Conservation (phyloP, 2,329 filamentous ascomycete species). For the Aspergillus alliaceus region DNA sequence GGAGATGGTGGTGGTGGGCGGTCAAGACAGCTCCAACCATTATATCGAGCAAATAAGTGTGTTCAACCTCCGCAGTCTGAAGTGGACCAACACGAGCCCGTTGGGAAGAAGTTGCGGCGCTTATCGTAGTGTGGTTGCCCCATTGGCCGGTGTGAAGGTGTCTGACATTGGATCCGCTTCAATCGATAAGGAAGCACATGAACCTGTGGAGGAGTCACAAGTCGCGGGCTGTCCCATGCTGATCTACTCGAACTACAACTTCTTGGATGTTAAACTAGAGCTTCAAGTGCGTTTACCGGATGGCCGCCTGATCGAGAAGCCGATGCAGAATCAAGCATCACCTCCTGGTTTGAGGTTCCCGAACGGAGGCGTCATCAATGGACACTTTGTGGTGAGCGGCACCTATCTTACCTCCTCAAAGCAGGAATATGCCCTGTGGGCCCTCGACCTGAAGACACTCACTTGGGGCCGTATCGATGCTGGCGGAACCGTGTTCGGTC, state of each 20-base stretch:
- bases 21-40: conserved; percentile 95
- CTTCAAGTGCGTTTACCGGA: conserved; percentile 84
- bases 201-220: conserved; percentile 29
- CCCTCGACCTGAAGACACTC: conserved; percentile 80
- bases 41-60: conserved; percentile 99
- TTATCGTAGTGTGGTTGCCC: conserved; percentile 91
- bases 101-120: conserved; percentile 92
- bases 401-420: conserved; percentile 97
- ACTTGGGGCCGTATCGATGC: conserved; percentile 97
- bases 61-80: conserved; percentile 91
- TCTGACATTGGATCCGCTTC: conserved; percentile 46
- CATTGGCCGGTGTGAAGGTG: conserved; percentile 56
- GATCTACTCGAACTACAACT: conserved; percentile 99
- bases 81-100: conserved; percentile 88
- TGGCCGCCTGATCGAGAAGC: conserved; percentile 78
- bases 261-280: conserved; percentile 93
- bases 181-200: conserved; percentile 39
- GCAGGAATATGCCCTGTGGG: conserved; percentile 97
- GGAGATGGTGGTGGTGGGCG: conserved; percentile 95
- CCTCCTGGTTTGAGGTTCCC: conserved; percentile 93
- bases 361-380: conserved; percentile 92
- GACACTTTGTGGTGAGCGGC: conserved; percentile 94
- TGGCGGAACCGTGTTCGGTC: conserved; percentile 88
- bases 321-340: conserved; percentile 78
- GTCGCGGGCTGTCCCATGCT: conserved; percentile 68